Conservation (phyloP, 2,329 filamentous ascomycete species). For the Phialophora expanda region DNA sequence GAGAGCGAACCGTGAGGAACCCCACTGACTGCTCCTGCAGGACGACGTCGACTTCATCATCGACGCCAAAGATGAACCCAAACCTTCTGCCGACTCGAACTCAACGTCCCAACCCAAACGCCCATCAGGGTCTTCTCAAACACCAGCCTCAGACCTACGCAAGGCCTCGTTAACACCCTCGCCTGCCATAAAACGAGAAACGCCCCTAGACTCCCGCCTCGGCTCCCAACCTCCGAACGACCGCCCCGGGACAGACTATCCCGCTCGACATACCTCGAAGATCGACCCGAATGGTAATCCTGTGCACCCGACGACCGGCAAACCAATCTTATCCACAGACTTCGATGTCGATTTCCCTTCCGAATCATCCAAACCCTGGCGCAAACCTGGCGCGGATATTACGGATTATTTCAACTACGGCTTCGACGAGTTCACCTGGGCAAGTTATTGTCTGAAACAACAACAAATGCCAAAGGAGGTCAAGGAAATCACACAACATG, state of each 20-base stretch:
- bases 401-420: constrained; percentile 81
- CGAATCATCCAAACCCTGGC: constrained; percentile 88
- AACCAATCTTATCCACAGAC: constrained; percentile 81
- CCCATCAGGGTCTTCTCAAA: constrained; percentile 44
- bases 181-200: constrained; percentile 40
- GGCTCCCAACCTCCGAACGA: constrained; percentile 44
- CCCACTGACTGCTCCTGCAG: constrained; percentile 39
- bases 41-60: constrained; percentile 59
- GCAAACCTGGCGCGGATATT: constrained; percentile 89
- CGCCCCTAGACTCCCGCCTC: constrained; percentile 33
- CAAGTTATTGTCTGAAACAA: constrained; percentile 89
- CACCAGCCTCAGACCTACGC: constrained; percentile 46
- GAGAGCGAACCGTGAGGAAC: constrained; percentile 47
- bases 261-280: constrained; percentile 72
- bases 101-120: constrained; percentile 43
- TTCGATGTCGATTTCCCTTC: constrained; percentile 73
- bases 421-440: constrained; percentile 79
- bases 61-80: constrained; percentile 52
- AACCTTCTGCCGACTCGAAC: constrained; percentile 47
- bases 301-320: constrained; percentile 72
- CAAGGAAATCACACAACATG: constrained; percentile 75
- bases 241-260: constrained; percentile 68
- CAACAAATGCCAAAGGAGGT: constrained; percentile 77
- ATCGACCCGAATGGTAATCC: constrained; percentile 80
- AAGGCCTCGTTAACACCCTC: constrained; percentile 47